Conservation (phyloP, 805 yeast genomes). For the Saturnispora silvae region DNA sequence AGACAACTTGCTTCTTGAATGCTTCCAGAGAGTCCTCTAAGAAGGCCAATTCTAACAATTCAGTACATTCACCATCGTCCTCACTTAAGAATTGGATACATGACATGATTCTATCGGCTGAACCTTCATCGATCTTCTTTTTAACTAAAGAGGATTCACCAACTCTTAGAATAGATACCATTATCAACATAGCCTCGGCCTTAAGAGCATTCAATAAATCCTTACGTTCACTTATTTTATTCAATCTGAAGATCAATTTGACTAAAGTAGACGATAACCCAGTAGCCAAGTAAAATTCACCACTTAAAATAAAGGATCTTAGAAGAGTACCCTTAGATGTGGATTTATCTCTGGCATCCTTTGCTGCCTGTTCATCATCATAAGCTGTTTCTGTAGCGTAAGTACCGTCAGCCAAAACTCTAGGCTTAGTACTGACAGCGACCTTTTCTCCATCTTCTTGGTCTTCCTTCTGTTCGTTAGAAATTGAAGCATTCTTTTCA, state of each 20-base stretch:
- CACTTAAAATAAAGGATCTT: constrained; percentile 70
- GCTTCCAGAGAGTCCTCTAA: constrained; percentile 84
- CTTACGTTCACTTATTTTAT: constrained; percentile 39
- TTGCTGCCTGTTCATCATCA: constrained; percentile 27
- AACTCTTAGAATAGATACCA: constrained; percentile 84
- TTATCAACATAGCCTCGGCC: constrained; percentile 88
- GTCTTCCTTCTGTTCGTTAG: constrained; percentile 45
- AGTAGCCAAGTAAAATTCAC: constrained; percentile 86
- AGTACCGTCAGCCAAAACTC: constrained; percentile 96
- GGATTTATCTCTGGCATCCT: constrained; percentile 19
- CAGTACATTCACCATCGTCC: constrained; percentile 47
- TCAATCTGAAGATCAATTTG: constrained; percentile 72
- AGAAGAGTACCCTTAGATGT: constrained; percentile 47
- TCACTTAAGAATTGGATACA: constrained; percentile 70
- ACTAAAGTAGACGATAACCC: constrained; percentile 82
- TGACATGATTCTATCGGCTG: constrained; percentile 87
- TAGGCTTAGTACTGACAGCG: constrained; percentile 48
- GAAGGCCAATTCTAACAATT: constrained; percentile 50
- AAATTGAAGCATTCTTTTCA: no score
- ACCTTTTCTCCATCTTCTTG: constrained; percentile 15
- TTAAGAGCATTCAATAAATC: constrained; percentile 69
- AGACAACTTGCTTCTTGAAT: constrained; percentile 56
- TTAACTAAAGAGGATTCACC: constrained; percentile 65
- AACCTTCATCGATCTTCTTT: constrained; percentile 87
- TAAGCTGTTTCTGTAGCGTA: constrained; percentile 90